Conservation (phyloP, 805 yeast species). For the Hanseniaspora mollemarum region DNA sequence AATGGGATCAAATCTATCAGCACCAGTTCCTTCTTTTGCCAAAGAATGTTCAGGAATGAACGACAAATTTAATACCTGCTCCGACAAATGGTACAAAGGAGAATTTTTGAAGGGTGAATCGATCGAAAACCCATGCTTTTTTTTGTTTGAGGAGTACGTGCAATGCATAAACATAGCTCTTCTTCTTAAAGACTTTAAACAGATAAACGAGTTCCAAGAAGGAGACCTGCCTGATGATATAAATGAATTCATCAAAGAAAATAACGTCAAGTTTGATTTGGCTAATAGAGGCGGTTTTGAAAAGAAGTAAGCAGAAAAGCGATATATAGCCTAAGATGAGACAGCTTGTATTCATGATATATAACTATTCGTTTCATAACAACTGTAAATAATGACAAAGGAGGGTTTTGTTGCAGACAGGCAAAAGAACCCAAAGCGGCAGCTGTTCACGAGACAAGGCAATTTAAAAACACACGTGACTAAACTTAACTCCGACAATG, state of each 20-base stretch:
- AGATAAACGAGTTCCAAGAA: conserved; percentile 76
- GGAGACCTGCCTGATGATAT: conserved; percentile 39
- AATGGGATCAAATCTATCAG: conserved; percentile 66
- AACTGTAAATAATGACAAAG: background rate
- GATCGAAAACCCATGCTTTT: conserved; percentile 77
- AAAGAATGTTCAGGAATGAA: conserved; percentile 90
- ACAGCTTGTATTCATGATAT: background rate
- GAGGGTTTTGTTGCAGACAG: no score
- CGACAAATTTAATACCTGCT: conserved; percentile 80
- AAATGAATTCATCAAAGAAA: conserved; percentile 9
- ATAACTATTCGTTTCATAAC: no score
- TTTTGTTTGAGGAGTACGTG: conserved; percentile 76
- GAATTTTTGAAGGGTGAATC: conserved; percentile 48
- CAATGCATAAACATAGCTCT: conserved; percentile 71
- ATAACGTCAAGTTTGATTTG: conserved; percentile 10
- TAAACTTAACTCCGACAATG: no score
- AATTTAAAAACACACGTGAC: no score
- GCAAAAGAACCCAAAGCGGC: background rate
- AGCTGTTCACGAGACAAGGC: no score
- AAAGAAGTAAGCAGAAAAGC: background rate
- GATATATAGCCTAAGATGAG: background rate
- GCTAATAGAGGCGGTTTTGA: conserved; percentile 15
- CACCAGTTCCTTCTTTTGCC: conserved; percentile 59
- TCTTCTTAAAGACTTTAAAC: conserved; percentile 62
- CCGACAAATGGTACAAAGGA: conserved; percentile 90